Base-by-base conservation (phyloP, 495 filamentous ascomycete genomes). In the Pseudotulostoma volvatum region DNA sequence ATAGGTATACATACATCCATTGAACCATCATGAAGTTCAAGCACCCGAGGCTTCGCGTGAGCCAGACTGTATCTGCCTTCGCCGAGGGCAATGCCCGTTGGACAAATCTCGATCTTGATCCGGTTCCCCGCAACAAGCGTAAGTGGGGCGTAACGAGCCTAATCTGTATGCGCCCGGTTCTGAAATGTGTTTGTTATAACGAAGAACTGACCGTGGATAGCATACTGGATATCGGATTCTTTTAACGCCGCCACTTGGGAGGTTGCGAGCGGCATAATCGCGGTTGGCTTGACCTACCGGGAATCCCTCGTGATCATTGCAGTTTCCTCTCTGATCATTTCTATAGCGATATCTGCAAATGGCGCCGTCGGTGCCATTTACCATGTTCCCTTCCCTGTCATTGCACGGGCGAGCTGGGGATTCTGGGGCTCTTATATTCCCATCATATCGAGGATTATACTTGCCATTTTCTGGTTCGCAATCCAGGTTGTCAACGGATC, bases 171-270 rank as follows among this genome's bases (percentile, higher is more conserved):
- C 34, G 20, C 21, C 9, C 7, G 11, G n/a, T 39, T n/a, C n/a
- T n/a, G n/a, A n/a, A 15, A 37, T 36, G 19, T n/a, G 8, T 21
- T 1, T 23, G 20, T 16, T 18, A 21, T 15, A 36, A 2, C 9
- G 31, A 4, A 17, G 23, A 31, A 33, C 23, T 16, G 35, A 39
- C 35, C 31, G 7, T 38, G 23, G 21, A 33, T 39, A 63, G 73
- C 70, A 30, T 77, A 77, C 57, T 79, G 75, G 74, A 68, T 73
- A 41, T 74, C 67, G 30, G 74, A 78, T 43, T 66, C 70, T 31
- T 71, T 79, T 49, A 75, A 76, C 48, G 53, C 67, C 18, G 63
- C 66, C 3, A 75, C 67, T 25, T 78, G 73, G 76, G 64, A 78
- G 44, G 72, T 70, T 16, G 73, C 68, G 1, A 67, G 66, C 17